Evolutionary conservation across 345 rosid genomes (phyloP).

Genomic region (Rhodomyrtus tomentosa): DNA sequence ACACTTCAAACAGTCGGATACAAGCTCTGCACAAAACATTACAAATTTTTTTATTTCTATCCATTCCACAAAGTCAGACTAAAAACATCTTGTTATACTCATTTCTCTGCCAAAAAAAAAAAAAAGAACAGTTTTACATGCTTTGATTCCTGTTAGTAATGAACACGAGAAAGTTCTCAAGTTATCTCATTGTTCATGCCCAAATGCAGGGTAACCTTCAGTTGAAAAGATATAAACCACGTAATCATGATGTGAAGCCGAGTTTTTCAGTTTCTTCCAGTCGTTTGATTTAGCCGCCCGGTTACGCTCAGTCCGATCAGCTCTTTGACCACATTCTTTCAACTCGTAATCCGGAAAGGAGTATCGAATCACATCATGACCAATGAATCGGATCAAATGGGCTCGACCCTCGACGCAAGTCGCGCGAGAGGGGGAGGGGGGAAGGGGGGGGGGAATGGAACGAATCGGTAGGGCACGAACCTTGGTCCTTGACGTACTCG

Average conservation of each 20-base stretch:
- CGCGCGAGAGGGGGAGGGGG: neutral
- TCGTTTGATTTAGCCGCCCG: neutral
- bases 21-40: conserved; percentile 48
- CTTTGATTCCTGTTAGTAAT: neutral
- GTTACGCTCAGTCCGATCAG: neutral
- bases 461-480: conserved; percentile 10
- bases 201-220: neutral
- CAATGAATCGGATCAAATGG: neutral
- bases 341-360: neutral
- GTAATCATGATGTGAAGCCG: neutral
- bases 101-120: neutral
- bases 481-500: conserved; percentile 88
- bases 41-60: conserved; percentile 1
- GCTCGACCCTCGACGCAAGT: neutral
- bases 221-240: neutral
- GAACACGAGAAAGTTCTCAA: neutral
- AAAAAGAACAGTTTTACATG: neutral
- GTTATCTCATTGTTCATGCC: neutral
- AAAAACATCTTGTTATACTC: neutral
- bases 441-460: neutral
- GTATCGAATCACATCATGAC: neutral
- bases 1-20: conserved; percentile 89
- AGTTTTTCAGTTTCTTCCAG: neutral
- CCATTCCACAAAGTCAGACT: neutral
- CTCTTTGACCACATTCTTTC: neutral